These are phyloP conservation scores for Metarhizium humberi DNA, from an alignment of 2,329 filamentous ascomycete genomes.

Conservation along the genomic window DNA sequence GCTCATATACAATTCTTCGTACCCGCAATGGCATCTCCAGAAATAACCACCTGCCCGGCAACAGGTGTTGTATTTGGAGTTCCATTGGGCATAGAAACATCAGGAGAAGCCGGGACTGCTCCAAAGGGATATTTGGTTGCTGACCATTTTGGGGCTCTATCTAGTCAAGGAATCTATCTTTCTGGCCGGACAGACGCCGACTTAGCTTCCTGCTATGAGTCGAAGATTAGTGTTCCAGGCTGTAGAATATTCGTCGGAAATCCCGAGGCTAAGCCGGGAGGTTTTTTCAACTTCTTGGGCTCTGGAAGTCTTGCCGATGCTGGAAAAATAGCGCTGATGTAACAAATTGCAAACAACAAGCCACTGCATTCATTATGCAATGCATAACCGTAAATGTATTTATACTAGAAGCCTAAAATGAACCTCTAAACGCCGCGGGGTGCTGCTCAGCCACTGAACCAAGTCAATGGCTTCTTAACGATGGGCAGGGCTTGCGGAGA, in stretches of 20 bases:
- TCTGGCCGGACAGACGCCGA: slow-evolving; percentile 13
- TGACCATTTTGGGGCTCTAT: slow-evolving; percentile 52
- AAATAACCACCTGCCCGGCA: slow-evolving; percentile 12
- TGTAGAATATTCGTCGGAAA: slow-evolving; percentile 19
- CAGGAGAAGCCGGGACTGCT: slow-evolving; percentile 1
- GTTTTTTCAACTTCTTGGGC: slow-evolving; percentile 3
- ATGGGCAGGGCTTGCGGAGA: not conserved
- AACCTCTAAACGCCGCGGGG: not conserved
- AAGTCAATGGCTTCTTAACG: not conserved
- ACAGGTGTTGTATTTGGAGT: slow-evolving; percentile 24
- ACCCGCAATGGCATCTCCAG: slow-evolving; percentile 18
- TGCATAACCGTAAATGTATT: not conserved
- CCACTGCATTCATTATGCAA: not conserved
- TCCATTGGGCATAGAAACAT: slow-evolving; percentile 11
- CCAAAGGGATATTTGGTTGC: slow-evolving; percentile 4
- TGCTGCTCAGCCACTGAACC: not conserved
- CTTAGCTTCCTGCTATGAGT: slow-evolving; percentile 9
- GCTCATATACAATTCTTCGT: slow-evolving; percentile 60
- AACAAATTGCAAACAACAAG: not conserved
- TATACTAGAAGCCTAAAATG: not conserved
- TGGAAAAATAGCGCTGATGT: slow-evolving; percentile 7
- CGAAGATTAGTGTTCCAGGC: slow-evolving; percentile 26
- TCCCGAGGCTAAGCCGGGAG: not conserved
- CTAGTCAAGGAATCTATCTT: slow-evolving; percentile 51
- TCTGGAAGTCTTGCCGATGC: slow-evolving; percentile 7